Percentiles rank a stretch among this genome's conserved stretches.
Conservation (phyloP, 1,139 yeast species). For the Scheffersomyces lignicola region DNA sequence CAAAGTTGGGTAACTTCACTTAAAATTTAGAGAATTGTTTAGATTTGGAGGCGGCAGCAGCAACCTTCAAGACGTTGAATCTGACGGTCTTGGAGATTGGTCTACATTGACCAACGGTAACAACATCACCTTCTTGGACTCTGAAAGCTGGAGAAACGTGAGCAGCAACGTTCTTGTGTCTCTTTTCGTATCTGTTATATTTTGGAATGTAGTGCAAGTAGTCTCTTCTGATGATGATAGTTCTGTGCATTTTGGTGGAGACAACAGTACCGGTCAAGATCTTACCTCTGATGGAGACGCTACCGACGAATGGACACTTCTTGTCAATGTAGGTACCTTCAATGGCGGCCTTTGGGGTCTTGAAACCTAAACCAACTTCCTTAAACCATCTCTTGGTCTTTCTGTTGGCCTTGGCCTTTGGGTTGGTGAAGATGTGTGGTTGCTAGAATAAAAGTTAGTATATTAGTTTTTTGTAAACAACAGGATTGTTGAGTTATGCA, state of each 20-base stretch:
- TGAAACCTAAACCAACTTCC: conserved; percentile 99
- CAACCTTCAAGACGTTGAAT: conserved; percentile 98
- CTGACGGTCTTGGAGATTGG: conserved; percentile 99
- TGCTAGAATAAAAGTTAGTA: conserved; percentile 61
- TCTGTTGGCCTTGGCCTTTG: conserved; percentile 98
- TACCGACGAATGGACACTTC: conserved; percentile 99
- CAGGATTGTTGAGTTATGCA: neutral
- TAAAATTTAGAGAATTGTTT: conserved; percentile 97
- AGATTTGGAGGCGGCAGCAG: conserved; percentile 84
- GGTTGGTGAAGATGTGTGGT: conserved; percentile 99
- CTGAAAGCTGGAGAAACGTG: conserved; percentile 99
- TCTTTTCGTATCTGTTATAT: conserved; percentile 99
- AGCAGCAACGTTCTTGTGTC: conserved; percentile 99
- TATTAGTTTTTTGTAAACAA: conserved; percentile 1
- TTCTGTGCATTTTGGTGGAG: conserved; percentile 99
- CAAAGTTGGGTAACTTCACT: conserved; percentile 21
- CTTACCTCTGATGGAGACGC: conserved; percentile 98
- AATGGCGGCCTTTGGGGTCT: conserved; percentile 99
- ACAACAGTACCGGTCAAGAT: conserved; percentile 98
- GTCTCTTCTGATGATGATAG: conserved; percentile 99
- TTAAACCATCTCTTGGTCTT: conserved; percentile 99
- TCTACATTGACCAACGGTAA: conserved; percentile 99
- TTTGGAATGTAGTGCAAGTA: conserved; percentile 99
- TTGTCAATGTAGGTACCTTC: conserved; percentile 99
- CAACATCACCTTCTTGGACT: conserved; percentile 98